Evolutionary conservation across 108 stramenopile species (phyloP).

Genomic region (Pinguiococcus pyrenoidosus): DNA sequence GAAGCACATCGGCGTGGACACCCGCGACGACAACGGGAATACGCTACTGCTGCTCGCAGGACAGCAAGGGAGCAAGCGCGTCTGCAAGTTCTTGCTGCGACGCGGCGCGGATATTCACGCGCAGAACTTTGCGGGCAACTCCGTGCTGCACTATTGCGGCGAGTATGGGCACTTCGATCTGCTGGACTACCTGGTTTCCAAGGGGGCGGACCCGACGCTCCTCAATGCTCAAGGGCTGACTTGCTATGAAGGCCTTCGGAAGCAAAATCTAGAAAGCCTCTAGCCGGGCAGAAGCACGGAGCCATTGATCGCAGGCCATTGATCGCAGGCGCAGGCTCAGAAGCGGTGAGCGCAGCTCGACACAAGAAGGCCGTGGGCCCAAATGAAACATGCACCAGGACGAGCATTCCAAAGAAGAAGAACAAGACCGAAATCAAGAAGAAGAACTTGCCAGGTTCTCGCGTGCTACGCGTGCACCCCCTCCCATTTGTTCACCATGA

Average conservation of each 20-base stretch:
- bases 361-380: no score
- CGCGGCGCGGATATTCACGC: slow-evolving; percentile 47
- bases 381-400: no score
- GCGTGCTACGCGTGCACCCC: no score
- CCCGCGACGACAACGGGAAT: slow-evolving; percentile 41
- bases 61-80: slow-evolving; percentile 42
- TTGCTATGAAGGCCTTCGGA: slow-evolving; percentile 35
- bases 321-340: no score
- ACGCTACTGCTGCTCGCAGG: slow-evolving; percentile 38
- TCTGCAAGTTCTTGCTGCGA: slow-evolving; percentile 37
- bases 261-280: background rate
- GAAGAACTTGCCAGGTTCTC: no score
- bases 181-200: slow-evolving; percentile 32
- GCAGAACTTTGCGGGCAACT: slow-evolving; percentile 41
- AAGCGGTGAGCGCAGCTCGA: no score
- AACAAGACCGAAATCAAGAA: no score
- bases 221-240: slow-evolving; percentile 36
- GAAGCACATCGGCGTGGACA: no score
- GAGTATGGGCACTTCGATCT: slow-evolving; percentile 20
- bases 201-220: slow-evolving; percentile 41
- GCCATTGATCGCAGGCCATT: no score
- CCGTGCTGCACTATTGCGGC: slow-evolving; percentile 48
- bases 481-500: slow-evolving; percentile 19
- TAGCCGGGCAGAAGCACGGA: no score
- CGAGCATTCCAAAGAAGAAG: no score